Conservation (phyloP, 2,329 filamentous ascomycete species). For the Curvularia eragrostidis region DNA sequence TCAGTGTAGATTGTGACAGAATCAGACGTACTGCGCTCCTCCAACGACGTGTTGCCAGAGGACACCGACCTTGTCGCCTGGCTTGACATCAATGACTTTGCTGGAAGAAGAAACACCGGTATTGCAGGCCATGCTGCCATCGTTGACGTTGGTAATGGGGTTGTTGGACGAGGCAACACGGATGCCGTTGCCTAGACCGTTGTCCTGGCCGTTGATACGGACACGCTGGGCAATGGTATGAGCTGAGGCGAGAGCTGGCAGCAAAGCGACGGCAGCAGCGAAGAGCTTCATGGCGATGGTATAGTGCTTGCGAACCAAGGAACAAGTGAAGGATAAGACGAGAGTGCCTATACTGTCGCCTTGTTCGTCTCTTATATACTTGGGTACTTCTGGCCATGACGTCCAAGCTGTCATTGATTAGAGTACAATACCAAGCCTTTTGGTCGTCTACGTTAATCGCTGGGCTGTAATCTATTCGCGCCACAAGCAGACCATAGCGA, state of each 20-base stretch:
- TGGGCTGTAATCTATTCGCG: conserved; percentile 17
- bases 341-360: conserved; percentile 1
- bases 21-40: conserved; percentile 52
- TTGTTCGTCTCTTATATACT: conserved; percentile 21
- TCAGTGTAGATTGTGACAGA: not conserved
- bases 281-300: conserved; percentile 39
- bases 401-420: not conserved
- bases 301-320: not conserved
- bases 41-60: conserved; percentile 64
- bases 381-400: not conserved
- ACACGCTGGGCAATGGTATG: conserved; percentile 58
- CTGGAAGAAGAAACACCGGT: conserved; percentile 45
- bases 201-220: conserved; percentile 49
- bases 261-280: conserved; percentile 31
- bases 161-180: conserved; percentile 59
- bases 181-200: conserved; percentile 59
- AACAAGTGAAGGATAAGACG: conserved; percentile 9
- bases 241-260: conserved; percentile 45
- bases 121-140: conserved; percentile 58
- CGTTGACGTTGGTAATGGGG: conserved; percentile 59
- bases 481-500: conserved; percentile 17
- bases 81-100: conserved; percentile 57
- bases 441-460: conserved; percentile 12
- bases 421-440: not conserved
- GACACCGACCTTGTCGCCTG: conserved; percentile 61